A percentile compares a stretch with the other conserved stretches of the same genome.
These are phyloP conservation scores for Glomus cerebriforme DNA, from an alignment of 192 early-diverging fungal species.

Conservation along the genomic window DNA sequence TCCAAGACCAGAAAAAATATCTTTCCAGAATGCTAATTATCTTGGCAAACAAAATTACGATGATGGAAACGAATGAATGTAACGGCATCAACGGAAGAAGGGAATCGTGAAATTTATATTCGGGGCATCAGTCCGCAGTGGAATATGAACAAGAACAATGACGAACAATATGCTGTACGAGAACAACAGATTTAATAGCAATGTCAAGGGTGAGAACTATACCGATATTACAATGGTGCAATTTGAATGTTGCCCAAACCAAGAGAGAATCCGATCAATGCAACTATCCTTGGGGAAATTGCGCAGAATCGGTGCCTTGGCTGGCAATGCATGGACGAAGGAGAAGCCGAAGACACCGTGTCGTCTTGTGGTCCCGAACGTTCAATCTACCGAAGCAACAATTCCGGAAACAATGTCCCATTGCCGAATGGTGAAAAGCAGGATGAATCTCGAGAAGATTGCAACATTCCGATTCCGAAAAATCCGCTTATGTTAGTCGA, in stretches of 20 bases:
- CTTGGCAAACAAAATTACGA: conserved; percentile 1
- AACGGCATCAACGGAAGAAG: conserved; percentile 18
- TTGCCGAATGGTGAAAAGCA: neutral
- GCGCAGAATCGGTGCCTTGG: conserved; percentile 11
- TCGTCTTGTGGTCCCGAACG: conserved; percentile 17
- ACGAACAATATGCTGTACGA: neutral
- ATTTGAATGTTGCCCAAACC: neutral
- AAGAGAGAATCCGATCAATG: neutral
- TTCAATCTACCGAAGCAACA: neutral
- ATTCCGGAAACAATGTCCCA: neutral
- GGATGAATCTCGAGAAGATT: neutral
- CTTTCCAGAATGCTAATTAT: conserved; percentile 22
- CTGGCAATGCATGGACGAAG: neutral
- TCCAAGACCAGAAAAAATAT: conserved; percentile 21
- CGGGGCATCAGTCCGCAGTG: neutral
- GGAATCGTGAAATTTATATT: conserved; percentile 25
- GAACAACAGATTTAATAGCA: conserved; percentile 24
- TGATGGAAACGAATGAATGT: conserved; percentile 20
- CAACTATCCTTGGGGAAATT: neutral
- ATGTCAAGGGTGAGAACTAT: neutral
- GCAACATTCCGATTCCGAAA: conserved; percentile 20
- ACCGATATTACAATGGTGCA: neutral
- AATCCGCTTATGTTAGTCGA: conserved; percentile 1
- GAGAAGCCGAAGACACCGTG: neutral
- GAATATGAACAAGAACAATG: neutral